Percentiles rank a stretch among this genome's conserved stretches.
Conservation (phyloP, 2,329 filamentous ascomycete species). For the Fusarium nisikadoi region DNA sequence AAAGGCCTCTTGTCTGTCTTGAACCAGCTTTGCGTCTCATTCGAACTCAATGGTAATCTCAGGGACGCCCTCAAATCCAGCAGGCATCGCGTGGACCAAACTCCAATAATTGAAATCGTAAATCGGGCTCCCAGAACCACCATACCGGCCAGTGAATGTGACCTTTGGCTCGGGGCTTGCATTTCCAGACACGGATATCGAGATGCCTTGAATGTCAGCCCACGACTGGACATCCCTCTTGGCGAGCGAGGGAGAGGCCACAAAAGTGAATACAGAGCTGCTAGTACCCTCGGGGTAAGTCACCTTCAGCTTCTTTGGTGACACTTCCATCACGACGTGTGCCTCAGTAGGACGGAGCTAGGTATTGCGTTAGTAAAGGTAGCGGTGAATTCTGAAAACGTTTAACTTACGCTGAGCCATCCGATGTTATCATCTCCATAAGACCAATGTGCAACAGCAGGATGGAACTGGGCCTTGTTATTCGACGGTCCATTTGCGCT, state of each 20-base stretch:
- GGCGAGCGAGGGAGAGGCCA: slow-evolving; percentile 4
- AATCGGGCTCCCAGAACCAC: slow-evolving; percentile 5
- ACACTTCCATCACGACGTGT: slow-evolving; percentile 12
- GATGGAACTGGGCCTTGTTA: slow-evolving; percentile 16
- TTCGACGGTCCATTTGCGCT: slow-evolving; percentile 2
- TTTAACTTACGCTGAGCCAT: slow-evolving; percentile 16
- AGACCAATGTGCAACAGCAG: slow-evolving; percentile 15
- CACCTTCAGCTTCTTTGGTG: slow-evolving; percentile 1
- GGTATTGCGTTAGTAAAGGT: neutral
- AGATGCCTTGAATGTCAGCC: slow-evolving; percentile 4
- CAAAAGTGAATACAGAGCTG: slow-evolving; percentile 15
- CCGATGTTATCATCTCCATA: slow-evolving; percentile 6
- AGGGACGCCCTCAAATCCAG: neutral
- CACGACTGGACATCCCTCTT: slow-evolving; percentile 18
- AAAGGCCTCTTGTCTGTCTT: accelerated
- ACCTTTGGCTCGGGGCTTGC: neutral
- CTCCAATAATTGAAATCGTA: slow-evolving; percentile 17
- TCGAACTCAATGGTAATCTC: slow-evolving; percentile 19
- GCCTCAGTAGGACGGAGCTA: slow-evolving; percentile 14
- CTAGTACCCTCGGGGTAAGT: neutral
- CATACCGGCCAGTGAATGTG: slow-evolving; percentile 12
- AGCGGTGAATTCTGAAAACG: accelerated
- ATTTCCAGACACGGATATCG: slow-evolving; percentile 11
- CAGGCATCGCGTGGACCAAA: neutral
- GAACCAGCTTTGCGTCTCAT: neutral